Evolutionary conservation across 305 asterid genomes (phyloP), one percentile per base, ranked within the genome.

Genomic region (Fraxinus platypoda): DNA sequence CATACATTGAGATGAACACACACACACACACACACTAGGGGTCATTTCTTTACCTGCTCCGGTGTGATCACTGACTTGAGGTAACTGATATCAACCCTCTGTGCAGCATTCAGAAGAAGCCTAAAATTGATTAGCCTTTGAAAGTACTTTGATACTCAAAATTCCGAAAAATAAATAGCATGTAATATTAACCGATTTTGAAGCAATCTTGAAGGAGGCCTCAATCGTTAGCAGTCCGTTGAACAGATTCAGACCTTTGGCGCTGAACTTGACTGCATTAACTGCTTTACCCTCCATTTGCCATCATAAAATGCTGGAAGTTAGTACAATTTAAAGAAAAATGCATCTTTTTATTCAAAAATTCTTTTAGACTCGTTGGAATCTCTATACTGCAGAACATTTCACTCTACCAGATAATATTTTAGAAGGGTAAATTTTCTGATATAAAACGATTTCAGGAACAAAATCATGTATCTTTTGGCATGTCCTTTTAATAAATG

Each of bases 221-320:
- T 91, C 94, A 62, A 95, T 91, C 21, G 86, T 89, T 57, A 95
- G 85, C 85, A 88, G 92, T 35, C 99, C 97, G 62, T 89, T 89
- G 87, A 95, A 87, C 89, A 94, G 82, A 85, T 80, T 88, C 81
- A 95, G 89, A 72, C 98, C 99, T 89, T 87, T 93, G 79, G 94
- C 94, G 80, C 89, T 94, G 91, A 95, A 94, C 89, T 91, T 89
- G 83, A 93, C 89, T 85, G 92, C 91, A 74, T 93, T 95, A 54
- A 94, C 93, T 81, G 99, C 99, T 94, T 95, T 93, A 79, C 95
- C 93, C 99, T 95, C 91, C 97, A 89, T 89, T 87, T 84, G 62
- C 77, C 90, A 88, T 83, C 85, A 87, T 75, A 54, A 86, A 76
- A 41, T 71, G 41, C 52, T 83, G 57, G 72, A 72, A 75, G 84